phyloP scores from a whole-genome alignment of 345 rosid species.

The Anacardium occidentale region DNA sequence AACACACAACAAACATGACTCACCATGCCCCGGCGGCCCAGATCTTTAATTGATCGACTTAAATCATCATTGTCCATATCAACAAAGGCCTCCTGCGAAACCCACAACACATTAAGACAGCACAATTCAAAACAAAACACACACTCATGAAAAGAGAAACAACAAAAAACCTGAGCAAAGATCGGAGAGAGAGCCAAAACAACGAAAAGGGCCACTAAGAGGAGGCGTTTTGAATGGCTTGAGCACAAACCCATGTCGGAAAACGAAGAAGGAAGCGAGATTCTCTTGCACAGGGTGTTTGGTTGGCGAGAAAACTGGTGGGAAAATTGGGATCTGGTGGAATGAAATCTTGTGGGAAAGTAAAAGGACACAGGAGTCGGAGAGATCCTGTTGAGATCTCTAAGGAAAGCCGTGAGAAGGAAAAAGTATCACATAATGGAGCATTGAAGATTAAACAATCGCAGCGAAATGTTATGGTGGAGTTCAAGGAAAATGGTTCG shows the following conservation, averaged over 20 bases:
- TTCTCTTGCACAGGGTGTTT: background rate
- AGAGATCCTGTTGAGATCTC: slow-evolving; percentile 5
- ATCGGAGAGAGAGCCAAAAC: slow-evolving; percentile 34
- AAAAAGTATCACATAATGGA: background rate
- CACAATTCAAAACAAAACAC: background rate
- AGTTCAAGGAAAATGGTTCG: too few relatives aligned
- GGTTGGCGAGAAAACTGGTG: background rate
- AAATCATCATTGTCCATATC: slow-evolving; percentile 53
- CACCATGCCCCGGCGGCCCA: slow-evolving; percentile 97
- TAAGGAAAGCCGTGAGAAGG: background rate
- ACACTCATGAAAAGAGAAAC: background rate
- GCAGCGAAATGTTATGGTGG: too few relatives aligned
- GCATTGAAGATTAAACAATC: too few relatives aligned
- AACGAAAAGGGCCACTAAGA: slow-evolving; percentile 28
- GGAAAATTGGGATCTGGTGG: background rate
- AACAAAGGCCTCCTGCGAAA: slow-evolving; percentile 41
- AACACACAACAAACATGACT: background rate
- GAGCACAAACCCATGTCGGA: slow-evolving; percentile 41
- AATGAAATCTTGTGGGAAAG: too few relatives aligned
- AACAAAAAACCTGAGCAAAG: slow-evolving; percentile 46
- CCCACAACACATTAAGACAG: background rate
- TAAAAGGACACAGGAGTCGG: background rate
- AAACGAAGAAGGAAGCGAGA: background rate
- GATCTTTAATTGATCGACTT: slow-evolving; percentile 47
- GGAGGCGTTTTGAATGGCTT: slow-evolving; percentile 22